Conservation (phyloP, 768 basidiomycete species). For the Hirschioporus abietinus region DNA sequence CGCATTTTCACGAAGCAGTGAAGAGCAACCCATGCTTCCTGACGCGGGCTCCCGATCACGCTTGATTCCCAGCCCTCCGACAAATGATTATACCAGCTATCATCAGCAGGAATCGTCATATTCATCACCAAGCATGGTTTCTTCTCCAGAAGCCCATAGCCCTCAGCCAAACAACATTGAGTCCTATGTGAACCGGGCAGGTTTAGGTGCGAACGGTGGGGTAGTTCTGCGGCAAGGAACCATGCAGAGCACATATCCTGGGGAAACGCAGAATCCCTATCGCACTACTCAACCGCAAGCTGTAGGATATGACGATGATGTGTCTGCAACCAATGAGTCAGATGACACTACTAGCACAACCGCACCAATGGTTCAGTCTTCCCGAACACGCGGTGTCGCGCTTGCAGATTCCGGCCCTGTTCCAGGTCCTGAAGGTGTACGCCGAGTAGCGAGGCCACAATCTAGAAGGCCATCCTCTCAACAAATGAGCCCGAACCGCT, state of each 20-base stretch:
- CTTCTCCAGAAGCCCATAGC: conserved; percentile 16
- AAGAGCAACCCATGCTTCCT: conserved; percentile 30
- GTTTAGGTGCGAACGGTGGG: conserved; percentile 27
- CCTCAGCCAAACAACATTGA: conserved; percentile 26
- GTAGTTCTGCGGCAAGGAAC: conserved; percentile 34
- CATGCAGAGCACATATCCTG: conserved; percentile 32
- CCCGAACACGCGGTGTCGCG: conserved; percentile 56
- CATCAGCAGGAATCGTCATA: conserved; percentile 14
- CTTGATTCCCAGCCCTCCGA: conserved; percentile 30
- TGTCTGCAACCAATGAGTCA: conserved; percentile 29
- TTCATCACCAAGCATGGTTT: conserved; percentile 15
- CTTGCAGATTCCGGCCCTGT: conserved; percentile 83
- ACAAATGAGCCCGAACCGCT: conserved; percentile 59
- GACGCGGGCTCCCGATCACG: conserved; percentile 40
- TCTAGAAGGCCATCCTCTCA: conserved; percentile 58
- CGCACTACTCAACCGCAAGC: conserved; percentile 39
- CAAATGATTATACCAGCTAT: conserved; percentile 23
- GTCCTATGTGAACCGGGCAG: conserved; percentile 34
- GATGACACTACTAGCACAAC: conserved; percentile 42
- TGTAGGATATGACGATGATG: conserved; percentile 33
- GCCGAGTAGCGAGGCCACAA: conserved; percentile 64
- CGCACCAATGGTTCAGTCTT: conserved; percentile 31
- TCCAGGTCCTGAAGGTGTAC: conserved; percentile 69
- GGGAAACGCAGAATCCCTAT: conserved; percentile 55
- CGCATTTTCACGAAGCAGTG: conserved; percentile 38